Evolutionary conservation across 805 yeast species (phyloP).

Genomic region (Hanseniaspora occidentalis): DNA sequence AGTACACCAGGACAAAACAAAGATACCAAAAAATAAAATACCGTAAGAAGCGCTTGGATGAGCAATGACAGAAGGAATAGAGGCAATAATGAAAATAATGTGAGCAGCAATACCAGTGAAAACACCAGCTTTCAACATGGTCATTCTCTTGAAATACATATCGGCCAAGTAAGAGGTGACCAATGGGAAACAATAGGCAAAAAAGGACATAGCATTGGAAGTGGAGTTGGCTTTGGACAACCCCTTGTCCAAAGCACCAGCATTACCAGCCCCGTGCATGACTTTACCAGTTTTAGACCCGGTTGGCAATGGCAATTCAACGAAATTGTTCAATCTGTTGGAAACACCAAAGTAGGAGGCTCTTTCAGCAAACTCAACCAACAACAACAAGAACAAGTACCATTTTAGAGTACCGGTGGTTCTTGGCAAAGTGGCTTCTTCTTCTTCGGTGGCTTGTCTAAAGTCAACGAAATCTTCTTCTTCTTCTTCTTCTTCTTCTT

Average conservation of each 20-base stretch:
- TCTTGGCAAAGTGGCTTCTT: slow-evolving; percentile 57
- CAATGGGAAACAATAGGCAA: slow-evolving; percentile 74
- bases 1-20: slow-evolving; percentile 59
- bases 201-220: slow-evolving; percentile 67
- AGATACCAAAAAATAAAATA: slow-evolving; percentile 37
- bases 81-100: slow-evolving; percentile 53
- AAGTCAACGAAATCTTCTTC: slow-evolving; percentile 12
- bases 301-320: slow-evolving; percentile 39
- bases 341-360: slow-evolving; percentile 71
- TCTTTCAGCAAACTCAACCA: slow-evolving; percentile 72
- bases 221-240: slow-evolving; percentile 57
- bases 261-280: slow-evolving; percentile 12
- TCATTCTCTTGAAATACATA: slow-evolving; percentile 59
- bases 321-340: slow-evolving; percentile 68
- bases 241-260: slow-evolving; percentile 50
- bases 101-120: slow-evolving; percentile 50
- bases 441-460: slow-evolving; percentile 29
- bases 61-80: slow-evolving; percentile 46
- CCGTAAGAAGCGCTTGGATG: slow-evolving; percentile 41
- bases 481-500: not conserved
- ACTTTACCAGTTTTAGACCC: slow-evolving; percentile 23
- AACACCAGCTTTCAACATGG: slow-evolving; percentile 51
- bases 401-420: slow-evolving; percentile 28
- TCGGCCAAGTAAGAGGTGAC: slow-evolving; percentile 69
- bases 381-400: slow-evolving; percentile 37